Conservation (phyloP, 306 rosid genomes). For the Hylodesmum podocarpum region DNA sequence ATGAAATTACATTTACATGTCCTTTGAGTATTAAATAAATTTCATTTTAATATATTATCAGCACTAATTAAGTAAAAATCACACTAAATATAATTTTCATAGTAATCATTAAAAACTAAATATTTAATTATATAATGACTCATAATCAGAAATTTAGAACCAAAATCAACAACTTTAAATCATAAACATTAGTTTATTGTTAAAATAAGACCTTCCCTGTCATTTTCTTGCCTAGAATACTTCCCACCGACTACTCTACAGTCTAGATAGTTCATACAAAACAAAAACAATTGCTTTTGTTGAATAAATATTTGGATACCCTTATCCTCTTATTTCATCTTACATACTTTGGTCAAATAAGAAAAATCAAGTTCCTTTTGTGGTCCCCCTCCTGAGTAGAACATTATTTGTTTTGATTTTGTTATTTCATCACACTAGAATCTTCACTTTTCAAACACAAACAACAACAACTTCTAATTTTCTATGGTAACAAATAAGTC, state of each 20-base stretch:
- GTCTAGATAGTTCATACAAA: neutral
- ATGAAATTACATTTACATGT: too few species aligned
- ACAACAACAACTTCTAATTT: neutral
- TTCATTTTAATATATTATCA: too few species aligned
- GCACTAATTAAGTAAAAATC: too few species aligned
- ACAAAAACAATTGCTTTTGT: neutral
- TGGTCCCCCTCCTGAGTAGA: neutral
- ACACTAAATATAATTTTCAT: too few species aligned
- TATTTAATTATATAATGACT: neutral
- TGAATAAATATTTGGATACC: slow-evolving; percentile 8
- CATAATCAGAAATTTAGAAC: neutral
- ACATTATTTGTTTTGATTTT: neutral
- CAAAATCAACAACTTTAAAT: neutral
- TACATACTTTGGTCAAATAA: neutral
- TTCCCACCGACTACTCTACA: neutral
- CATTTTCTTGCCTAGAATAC: neutral
- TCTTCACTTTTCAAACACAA: neutral
- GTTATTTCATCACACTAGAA: neutral
- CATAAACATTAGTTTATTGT: neutral
- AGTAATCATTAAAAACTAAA: neutral
- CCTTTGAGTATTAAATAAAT: too few species aligned
- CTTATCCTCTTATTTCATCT: neutral
- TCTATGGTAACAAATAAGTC: neutral
- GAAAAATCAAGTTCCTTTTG: neutral
- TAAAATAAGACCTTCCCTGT: neutral